A percentile compares a stretch with the other conserved stretches of the same genome.
Evolutionary conservation across 768 basidiomycete species (phyloP).

Genomic region (Tylopilus rubrobrunneus): DNA sequence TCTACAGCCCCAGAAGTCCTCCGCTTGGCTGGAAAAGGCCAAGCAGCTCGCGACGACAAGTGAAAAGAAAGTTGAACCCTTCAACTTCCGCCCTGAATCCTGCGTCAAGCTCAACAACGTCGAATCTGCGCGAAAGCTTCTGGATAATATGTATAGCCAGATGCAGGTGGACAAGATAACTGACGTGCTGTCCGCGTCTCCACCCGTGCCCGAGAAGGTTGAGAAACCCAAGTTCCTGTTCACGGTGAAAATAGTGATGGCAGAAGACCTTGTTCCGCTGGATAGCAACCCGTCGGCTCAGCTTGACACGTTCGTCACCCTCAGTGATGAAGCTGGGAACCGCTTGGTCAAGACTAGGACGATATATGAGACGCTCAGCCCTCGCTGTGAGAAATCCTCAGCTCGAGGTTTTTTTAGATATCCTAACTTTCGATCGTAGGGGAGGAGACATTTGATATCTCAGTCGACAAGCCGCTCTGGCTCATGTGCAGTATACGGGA

Average conservation of each 20-base stretch:
- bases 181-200: conserved; percentile 53
- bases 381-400: conserved; percentile 69
- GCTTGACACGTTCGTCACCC: conserved; percentile 88
- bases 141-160: conserved; percentile 93
- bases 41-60: conserved; percentile 68
- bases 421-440: conserved; percentile 44
- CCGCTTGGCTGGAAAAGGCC: conserved; percentile 85
- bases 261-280: conserved; percentile 78
- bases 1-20: conserved; percentile 79
- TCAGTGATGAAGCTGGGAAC: conserved; percentile 89
- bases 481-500: conserved; percentile 94
- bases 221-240: conserved; percentile 76
- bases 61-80: conserved; percentile 92
- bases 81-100: conserved; percentile 89
- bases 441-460: conserved; percentile 97
- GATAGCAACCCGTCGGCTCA: conserved; percentile 76
- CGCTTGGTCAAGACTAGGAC: conserved; percentile 93
- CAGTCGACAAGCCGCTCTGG: conserved; percentile 93
- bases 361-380: conserved; percentile 84
- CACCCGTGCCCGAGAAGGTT: conserved; percentile 69
- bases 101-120: conserved; percentile 99
- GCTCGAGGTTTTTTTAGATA: conserved; percentile 27
- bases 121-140: conserved; percentile 81
- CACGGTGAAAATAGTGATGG: conserved; percentile 89
- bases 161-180: conserved; percentile 87